phyloP scores from a whole-genome alignment of 75 land plant species.

The Selaginella moellendorffii region DNA sequence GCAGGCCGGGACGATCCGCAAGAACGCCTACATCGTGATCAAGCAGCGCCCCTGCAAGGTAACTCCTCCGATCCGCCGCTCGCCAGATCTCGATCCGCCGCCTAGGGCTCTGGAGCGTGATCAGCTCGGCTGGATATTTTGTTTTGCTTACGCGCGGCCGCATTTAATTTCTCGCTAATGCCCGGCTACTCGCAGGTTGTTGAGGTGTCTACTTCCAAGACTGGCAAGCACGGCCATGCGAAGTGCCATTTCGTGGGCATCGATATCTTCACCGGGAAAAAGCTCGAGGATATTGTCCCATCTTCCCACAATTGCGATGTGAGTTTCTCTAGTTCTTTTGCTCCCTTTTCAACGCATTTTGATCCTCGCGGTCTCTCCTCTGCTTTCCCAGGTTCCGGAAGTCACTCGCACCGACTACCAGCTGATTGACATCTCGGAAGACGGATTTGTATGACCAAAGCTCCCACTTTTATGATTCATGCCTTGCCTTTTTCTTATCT shows the following conservation, averaged over 20 bases:
- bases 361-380: not conserved
- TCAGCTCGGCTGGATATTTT: too few species aligned
- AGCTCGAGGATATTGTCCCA: constrained; percentile 76
- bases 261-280: constrained; percentile 64
- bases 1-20: constrained; percentile 55
- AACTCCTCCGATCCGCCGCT: not conserved
- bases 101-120: too few species aligned
- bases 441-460: constrained; percentile 98
- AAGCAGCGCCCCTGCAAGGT: constrained; percentile 56
- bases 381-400: constrained; percentile 81
- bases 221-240: constrained; percentile 80
- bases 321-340: constrained; percentile 14
- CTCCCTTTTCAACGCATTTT: constrained; percentile 12
- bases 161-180: too few species aligned
- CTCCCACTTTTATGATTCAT: not conserved
- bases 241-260: constrained; percentile 75
- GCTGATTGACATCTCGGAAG: constrained; percentile 88
- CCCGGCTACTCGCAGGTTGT: too few species aligned
- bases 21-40: constrained; percentile 52
- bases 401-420: constrained; percentile 83
- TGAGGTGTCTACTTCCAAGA: constrained; percentile 73
- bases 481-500: not conserved
- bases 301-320: constrained; percentile 88
- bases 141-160: too few species aligned
- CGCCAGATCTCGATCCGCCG: not conserved